Base-by-base conservation (phyloP, 345 rosid genomes). In the Raphanus sativus region DNA sequence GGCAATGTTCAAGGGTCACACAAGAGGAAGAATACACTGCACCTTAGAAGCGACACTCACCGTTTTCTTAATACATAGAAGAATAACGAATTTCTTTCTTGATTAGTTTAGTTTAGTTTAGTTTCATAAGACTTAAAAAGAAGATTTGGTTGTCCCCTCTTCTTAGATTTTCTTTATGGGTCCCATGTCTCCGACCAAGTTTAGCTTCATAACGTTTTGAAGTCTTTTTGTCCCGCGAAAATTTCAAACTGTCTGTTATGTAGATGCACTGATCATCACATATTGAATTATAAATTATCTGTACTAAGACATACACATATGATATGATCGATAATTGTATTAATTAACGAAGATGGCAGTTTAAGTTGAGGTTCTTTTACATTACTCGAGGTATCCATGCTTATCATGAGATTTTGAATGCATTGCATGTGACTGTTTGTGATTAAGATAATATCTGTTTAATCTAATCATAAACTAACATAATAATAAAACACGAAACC, bases 361-460 rank as follows among this genome's bases (percentile, higher is more conserved):
- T 62, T 76, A 25, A 62, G 58, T 62, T 70, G 65, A 76, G 66
- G 52, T 64, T 70, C 61, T 70, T 54, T 70, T 77, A 54, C 65
- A 52, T 26, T 26, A 70, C 5, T 70, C 75, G 75, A 76, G 70
- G 65, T 52, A 63, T 38, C 64, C 40, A 36, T 55, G 50, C 38
- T 64, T 64, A 70, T 77, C 66, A 70, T 77, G 81, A 29, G 71
- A 56, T 64, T 38, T 40, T 77, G 81, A 77, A 64, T 71, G 76
- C 76, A 62, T 36, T 77, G 81, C 81, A 77, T 65, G 71, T 55
- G 81, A 64, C 71, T 54, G 24, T 62, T 33, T 69, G 38, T 48
- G 73, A 30, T 67, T 21, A 50, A 68, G 38, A 28, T 63, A 24
- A 62, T 69, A 62, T 34, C 12, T 62, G 62, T 69, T 29, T 30